Evolutionary conservation across 495 filamentous ascomycete genomes (phyloP), one percentile per base, ranked within the genome.

Genomic region (Friedmanniomyces simplex): DNA sequence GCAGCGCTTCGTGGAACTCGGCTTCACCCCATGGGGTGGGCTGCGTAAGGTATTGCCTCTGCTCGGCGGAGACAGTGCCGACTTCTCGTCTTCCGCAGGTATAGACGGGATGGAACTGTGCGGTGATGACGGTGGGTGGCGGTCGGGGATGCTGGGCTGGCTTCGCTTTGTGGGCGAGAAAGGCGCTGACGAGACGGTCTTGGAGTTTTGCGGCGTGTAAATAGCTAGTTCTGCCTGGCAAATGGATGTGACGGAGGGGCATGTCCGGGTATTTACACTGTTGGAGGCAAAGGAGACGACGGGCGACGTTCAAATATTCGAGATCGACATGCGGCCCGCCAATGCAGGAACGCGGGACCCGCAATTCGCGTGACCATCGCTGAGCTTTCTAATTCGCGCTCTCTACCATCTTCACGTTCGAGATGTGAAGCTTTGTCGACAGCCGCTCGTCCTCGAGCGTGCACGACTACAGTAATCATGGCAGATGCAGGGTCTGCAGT

Each of bases 81-180:
- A 82, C 73, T 69, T 95, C 89, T 47, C 93, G 86, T 8, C 93
- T 85, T 57, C 93, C 93, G 62, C 85, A 84, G 28, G 93, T 97
- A 73, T 91, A 98, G 55, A 90, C 87, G 8, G 89, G 88, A 59
- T 81, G 71, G 41, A 90, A 89, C 54, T 86, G 81, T 74, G 93
- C 91, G 59, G 89, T 91, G 54, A 97, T 74, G 55, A 96, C 73
- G 43, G 81, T 83, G 26, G 93, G 81, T 25, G 74, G 69, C 5
- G 81, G 88, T 47, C 48, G 57, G 16, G 66, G 66, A 63, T 52
- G 62, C 60, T 39, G 21, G 36, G 60, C 51, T 48, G 56, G 67
- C 52, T 60, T 62, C 64, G 66, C 61, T 72, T 81, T 82, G 69
- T 73, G 70, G 24, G 68, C 57, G 24, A 82, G 74, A 46, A 79